Evolutionary conservation across 148 eudicot genomes (phyloP).

Genomic region (Heliamphora exappendiculata): DNA sequence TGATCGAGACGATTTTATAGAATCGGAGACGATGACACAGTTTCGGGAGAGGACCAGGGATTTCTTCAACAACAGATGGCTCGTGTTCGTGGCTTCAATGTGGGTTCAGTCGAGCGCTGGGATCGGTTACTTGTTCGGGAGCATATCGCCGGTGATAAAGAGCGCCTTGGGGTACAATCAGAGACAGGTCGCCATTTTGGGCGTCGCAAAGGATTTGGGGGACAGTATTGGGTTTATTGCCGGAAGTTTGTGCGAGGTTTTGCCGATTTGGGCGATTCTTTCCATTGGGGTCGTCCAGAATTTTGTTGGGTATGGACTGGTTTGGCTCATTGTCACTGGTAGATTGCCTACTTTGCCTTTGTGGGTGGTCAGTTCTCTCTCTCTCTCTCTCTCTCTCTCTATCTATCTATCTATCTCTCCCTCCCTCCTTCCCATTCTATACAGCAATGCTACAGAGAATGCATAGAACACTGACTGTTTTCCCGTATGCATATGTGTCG

Average conservation of each 20-base stretch:
- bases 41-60: conserved; percentile 21
- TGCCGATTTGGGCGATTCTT: conserved; percentile 52
- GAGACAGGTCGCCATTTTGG: conserved; percentile 45
- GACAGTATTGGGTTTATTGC: conserved; percentile 53
- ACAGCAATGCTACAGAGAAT: no score
- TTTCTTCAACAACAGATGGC: conserved; percentile 57
- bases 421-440: no score
- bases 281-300: conserved; percentile 50
- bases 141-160: conserved; percentile 57
- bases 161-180: conserved; percentile 53
- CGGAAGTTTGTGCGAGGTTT: conserved; percentile 41
- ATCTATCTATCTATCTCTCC: conserved; percentile 7
- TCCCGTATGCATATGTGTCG: no score
- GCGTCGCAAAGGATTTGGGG: conserved; percentile 61
- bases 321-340: conserved; percentile 46
- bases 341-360: conserved; percentile 40
- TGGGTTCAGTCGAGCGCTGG: conserved; percentile 63
- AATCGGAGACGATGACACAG: neutral
- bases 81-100: conserved; percentile 64
- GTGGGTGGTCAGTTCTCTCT: conserved; percentile 51
- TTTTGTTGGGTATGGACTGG: conserved; percentile 49
- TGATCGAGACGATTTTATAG: neutral
- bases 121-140: conserved; percentile 61
- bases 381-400: conserved; percentile 7
- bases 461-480: no score